Base-by-base conservation (phyloP, 441 rosid species). In the Populus hybrid region DNA sequence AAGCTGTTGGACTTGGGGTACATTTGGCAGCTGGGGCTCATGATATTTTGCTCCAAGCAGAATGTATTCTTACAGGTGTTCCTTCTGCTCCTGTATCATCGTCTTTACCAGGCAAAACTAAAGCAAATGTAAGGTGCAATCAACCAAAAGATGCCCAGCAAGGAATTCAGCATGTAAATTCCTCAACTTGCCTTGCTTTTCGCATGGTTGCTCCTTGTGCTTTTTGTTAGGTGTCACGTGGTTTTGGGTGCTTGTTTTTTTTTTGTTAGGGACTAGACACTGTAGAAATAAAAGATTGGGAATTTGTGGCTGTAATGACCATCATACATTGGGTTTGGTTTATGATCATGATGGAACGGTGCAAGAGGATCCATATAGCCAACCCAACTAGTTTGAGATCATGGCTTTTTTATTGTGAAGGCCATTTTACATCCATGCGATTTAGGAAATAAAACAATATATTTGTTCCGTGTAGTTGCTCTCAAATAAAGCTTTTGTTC, bases 21-120 rank as follows among this genome's bases (percentile, higher is more conserved):
- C 99, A 97, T 90, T 85, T 97, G 83, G 94, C 99, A 77, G 98
- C 97, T 3, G 94, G 97, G 73, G 92, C 91, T 75, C 94, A 89
- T 81, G 93, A 94, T 80, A 86, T 94, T 80, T 84, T 97, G 87
- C 87, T 89, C 72, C 94, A 90, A 83, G 91, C 98, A 21, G 98
- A 97, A 83, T 87, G 86, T 82, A 80, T 87, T 70, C 79, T 93
- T 70, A 82, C 91, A 61, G 87, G 84, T 74, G 72, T 78, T 78
- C 88, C 97, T 53, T 53, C 63, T 75, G 83, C 91, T 79, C 78
- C 94, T 75, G 82, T 84, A 73, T 86, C 95, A 69, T 85, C 81
- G 76, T 78, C 91, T 72, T 82, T 80, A 66, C 82, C 84, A 66
- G 87, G 83, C 63, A 88, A 80, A 82, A 77, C 82, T 6, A 91